A percentile compares a stretch with the other conserved stretches of the same genome.
Evolutionary conservation across 129 eudicot species (phyloP).

Genomic region (Chrysanthemum seticuspe): DNA sequence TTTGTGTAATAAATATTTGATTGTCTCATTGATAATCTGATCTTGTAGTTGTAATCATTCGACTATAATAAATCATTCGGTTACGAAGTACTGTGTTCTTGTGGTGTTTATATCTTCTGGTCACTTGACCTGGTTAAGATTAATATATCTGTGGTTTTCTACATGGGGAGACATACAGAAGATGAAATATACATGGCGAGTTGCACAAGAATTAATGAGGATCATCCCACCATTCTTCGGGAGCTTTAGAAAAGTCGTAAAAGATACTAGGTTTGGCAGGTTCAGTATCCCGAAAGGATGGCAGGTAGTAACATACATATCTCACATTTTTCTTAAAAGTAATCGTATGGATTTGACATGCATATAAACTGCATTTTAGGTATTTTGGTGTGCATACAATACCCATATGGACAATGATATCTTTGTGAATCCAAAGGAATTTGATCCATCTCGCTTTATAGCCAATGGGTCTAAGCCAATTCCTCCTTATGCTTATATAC

Average conservation of each 20-base stretch:
- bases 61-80: too few relatives aligned
- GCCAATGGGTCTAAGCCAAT: constrained; percentile 8
- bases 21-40: too few relatives aligned
- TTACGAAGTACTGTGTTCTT: too few relatives aligned
- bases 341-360: not conserved
- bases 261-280: constrained; percentile 34
- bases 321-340: not conserved
- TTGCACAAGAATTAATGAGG: constrained; percentile 39
- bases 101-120: too few relatives aligned
- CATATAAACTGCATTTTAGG: constrained; percentile 3
- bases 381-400: constrained; percentile 26
- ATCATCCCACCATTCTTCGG: constrained; percentile 37
- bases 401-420: constrained; percentile 31
- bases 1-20: too few relatives aligned
- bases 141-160: too few relatives aligned
- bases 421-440: constrained; percentile 27
- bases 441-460: constrained; percentile 36
- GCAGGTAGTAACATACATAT: constrained; percentile 24
- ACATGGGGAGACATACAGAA: constrained; percentile 37
- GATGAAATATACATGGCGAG: constrained; percentile 47
- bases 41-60: too few relatives aligned
- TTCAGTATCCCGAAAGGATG: constrained; percentile 43
- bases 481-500: constrained; percentile 34
- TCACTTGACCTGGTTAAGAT: too few relatives aligned
- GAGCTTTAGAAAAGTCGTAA: constrained; percentile 30